Evolutionary conservation across 495 filamentous ascomycete genomes (phyloP).

Genomic region (Chaetomidium leptoderma): DNA sequence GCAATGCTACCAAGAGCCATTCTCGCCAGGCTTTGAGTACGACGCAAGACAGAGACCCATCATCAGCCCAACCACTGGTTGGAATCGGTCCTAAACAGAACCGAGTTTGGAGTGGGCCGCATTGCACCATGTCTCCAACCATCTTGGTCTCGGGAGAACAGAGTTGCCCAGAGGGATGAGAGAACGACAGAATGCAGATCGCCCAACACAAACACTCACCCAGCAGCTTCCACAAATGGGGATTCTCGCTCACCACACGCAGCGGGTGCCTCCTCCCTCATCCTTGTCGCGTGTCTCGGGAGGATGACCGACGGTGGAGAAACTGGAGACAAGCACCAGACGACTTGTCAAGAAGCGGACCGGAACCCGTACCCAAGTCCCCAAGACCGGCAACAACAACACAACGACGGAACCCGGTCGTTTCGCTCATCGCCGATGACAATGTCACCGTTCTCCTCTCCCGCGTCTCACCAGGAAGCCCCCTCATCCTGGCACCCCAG

Average conservation of each 20-base stretch:
- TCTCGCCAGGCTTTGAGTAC: not conserved
- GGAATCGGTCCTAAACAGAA: not conserved
- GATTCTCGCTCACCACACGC: not conserved
- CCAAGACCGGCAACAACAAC: not conserved
- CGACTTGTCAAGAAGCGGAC: not conserved
- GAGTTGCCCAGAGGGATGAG: not conserved
- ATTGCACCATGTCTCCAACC: not conserved
- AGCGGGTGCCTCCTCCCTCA: not conserved
- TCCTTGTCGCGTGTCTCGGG: not conserved
- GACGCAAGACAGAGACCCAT: not conserved
- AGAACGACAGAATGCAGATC: too few species aligned
- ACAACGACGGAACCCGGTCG: not conserved
- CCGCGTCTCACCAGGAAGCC: not conserved
- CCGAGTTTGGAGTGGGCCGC: not conserved
- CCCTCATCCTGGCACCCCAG: too few species aligned
- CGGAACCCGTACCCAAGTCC: conserved; percentile 1
- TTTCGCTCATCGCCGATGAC: conserved; percentile 1
- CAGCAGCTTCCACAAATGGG: not conserved
- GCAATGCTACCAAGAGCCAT: not conserved
- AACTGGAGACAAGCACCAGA: not conserved
- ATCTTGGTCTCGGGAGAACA: not conserved
- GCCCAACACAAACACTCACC: too few species aligned
- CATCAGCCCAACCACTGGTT: not conserved
- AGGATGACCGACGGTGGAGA: not conserved
- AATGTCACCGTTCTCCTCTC: not conserved